Conservation (phyloP, 2,329 filamentous ascomycete species). For the Amphichorda felina region DNA sequence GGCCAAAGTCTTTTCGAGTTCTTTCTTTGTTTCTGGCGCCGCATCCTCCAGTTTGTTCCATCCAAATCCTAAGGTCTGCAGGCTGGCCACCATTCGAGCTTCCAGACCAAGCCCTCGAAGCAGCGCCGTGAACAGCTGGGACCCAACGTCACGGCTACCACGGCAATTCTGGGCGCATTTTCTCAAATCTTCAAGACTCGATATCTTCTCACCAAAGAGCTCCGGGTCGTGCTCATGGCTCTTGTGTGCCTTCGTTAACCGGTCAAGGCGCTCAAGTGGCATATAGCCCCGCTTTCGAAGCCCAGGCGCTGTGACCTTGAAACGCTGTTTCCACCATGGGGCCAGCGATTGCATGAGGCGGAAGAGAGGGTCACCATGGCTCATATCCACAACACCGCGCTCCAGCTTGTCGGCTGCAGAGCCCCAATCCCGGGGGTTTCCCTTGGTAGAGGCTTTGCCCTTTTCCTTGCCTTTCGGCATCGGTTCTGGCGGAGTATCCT, state of each 20-base stretch:
- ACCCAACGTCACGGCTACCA: conserved; percentile 79
- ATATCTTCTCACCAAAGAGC: conserved; percentile 66
- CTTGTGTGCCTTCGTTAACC: conserved; percentile 60
- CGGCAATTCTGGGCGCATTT: conserved; percentile 54
- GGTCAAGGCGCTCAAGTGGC: conserved; percentile 59
- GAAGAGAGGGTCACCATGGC: conserved; percentile 70
- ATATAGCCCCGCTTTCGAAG: conserved; percentile 87
- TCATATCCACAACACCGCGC: conserved; percentile 61
- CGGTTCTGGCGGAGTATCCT: conserved; percentile 18
- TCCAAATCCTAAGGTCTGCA: conserved; percentile 82
- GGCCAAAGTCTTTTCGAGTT: not conserved
- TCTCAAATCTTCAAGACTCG: conserved; percentile 55
- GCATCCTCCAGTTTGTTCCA: conserved; percentile 84
- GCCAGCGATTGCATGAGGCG: conserved; percentile 65
- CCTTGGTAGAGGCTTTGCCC: conserved; percentile 17
- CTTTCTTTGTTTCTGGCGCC: conserved; percentile 24
- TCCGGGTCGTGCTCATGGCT: conserved; percentile 48
- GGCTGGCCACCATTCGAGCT: conserved; percentile 67
- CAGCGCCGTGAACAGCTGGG: conserved; percentile 81
- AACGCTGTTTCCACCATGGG: conserved; percentile 81
- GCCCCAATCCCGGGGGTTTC: conserved; percentile 53
- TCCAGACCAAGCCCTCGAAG: conserved; percentile 72
- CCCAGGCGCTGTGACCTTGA: conserved; percentile 64
- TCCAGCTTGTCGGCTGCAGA: conserved; percentile 57
- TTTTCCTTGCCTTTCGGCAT: conserved; percentile 18